A percentile compares a stretch with the other conserved stretches of the same genome.
Conservation (phyloP, 169 alveolate genomes). For the Cryptosporidium xiaoi region DNA sequence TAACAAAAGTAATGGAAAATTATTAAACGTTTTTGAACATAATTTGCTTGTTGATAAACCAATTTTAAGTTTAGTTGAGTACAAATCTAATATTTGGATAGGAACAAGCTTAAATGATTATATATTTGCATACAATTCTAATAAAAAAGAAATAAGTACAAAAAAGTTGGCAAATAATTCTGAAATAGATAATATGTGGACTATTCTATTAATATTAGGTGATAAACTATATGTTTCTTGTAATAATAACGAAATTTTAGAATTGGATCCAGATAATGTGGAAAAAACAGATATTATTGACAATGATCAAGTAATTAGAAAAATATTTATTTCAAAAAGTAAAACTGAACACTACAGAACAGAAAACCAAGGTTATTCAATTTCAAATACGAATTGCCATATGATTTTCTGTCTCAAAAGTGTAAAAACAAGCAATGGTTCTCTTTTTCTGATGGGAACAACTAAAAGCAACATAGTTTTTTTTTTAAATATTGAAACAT, state of each 20-base stretch:
- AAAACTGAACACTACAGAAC: background rate
- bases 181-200: background rate
- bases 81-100: background rate
- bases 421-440: background rate
- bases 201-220: background rate
- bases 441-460: conserved; percentile 22
- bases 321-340: background rate
- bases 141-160: background rate
- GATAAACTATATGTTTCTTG: background rate
- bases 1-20: background rate
- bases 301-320: background rate
- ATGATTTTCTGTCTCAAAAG: background rate
- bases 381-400: background rate
- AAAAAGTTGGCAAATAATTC: background rate
- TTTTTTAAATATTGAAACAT: background rate
- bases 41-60: background rate
- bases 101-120: background rate
- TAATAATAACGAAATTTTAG: background rate
- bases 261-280: background rate
- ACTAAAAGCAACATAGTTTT: conserved; percentile 20
- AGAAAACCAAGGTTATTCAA: too few relatives aligned
- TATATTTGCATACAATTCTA: background rate
- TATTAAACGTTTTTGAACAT: conserved; percentile 9
- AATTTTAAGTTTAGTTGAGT: conserved; percentile 1
- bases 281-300: background rate